Conservation (phyloP, 768 basidiomycete genomes). For the Mycena galericulata region DNA sequence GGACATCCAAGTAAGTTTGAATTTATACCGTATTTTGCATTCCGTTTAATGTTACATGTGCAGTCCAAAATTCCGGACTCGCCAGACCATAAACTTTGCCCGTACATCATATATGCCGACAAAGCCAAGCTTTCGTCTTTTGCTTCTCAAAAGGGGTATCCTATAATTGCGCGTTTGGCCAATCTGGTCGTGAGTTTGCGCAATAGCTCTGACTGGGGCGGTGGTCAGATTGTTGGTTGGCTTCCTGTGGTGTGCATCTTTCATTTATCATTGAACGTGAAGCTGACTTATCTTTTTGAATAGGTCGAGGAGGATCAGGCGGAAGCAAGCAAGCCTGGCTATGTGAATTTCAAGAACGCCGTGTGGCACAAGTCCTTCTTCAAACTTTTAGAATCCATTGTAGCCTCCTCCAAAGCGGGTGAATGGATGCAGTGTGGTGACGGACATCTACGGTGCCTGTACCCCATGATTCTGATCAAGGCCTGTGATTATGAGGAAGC, state of each 20-base stretch:
- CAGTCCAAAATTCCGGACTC: not conserved
- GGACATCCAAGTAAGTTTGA: slow-evolving; percentile 48
- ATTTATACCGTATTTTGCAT: not conserved
- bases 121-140: slow-evolving; percentile 37
- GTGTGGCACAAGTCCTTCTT: slow-evolving; percentile 54
- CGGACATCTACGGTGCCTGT: slow-evolving; percentile 42
- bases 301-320: slow-evolving; percentile 48
- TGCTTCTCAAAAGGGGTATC: slow-evolving; percentile 34
- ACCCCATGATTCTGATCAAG: slow-evolving; percentile 51
- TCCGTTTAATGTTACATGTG: not conserved
- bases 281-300: not conserved
- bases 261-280: not conserved
- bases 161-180: slow-evolving; percentile 28
- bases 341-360: slow-evolving; percentile 46
- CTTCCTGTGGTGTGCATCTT: slow-evolving; percentile 34
- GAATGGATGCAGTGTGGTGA: slow-evolving; percentile 42
- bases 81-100: slow-evolving; percentile 7
- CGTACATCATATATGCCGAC: slow-evolving; percentile 38
- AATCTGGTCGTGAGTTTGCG: slow-evolving; percentile 28
- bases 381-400: slow-evolving; percentile 45
- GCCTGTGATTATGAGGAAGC: slow-evolving; percentile 60
- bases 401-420: slow-evolving; percentile 36
- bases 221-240: slow-evolving; percentile 37
- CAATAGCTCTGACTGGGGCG: slow-evolving; percentile 33
- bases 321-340: slow-evolving; percentile 45